Base-by-base conservation (phyloP, 148 eudicot genomes). In the Suaeda aralocaspica region DNA sequence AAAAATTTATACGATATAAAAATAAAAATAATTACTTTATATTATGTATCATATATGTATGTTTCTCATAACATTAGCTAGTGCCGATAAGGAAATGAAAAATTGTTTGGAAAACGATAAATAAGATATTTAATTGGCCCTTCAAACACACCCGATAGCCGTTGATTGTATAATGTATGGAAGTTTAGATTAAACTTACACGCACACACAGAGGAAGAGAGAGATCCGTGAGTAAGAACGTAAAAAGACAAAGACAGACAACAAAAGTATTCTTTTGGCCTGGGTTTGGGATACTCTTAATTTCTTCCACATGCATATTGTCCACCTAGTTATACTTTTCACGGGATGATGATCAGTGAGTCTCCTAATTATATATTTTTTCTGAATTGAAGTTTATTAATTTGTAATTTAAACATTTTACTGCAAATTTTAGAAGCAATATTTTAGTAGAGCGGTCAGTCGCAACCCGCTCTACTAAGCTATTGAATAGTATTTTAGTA, bases 151-250 rank as follows among this genome's bases (percentile, higher is more conserved):
- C 3, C 41, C 0, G 41, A 59, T 59, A 59, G 63, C 63, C 63
- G 63, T 59, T 59, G 63, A 59, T 41, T 59, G 42, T 19, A 59
- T 16, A 59, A 31, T 1, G 5, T 5, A 16, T 9, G 36, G 15
- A 14, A 59, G 12, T 59, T 30, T 59, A 14, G 2, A 28, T 28
- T 22, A 57, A n/a, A 9, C 29, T 15, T 28, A 30, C 61, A 57
- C 61, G 63, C 63, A 31, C 63, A 49, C 21, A 18, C 53, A 49
- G 64, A 19, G 28, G 15, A 49, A 19, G 58, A 71, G n/a, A 60
- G 67, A 59, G 72, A 76, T 76, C 70, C 74, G 74, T 69, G 69
- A 76, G 42, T 69, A 14, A 55, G 55, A 49, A 75, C 64, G 49
- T 24, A 24, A 69, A 69, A 69, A 11, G 57, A 68, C 71, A 68